These are phyloP conservation scores for Fusarium sambucinum DNA, from an alignment of 2,329 filamentous ascomycete genomes.

Conservation along the genomic window DNA sequence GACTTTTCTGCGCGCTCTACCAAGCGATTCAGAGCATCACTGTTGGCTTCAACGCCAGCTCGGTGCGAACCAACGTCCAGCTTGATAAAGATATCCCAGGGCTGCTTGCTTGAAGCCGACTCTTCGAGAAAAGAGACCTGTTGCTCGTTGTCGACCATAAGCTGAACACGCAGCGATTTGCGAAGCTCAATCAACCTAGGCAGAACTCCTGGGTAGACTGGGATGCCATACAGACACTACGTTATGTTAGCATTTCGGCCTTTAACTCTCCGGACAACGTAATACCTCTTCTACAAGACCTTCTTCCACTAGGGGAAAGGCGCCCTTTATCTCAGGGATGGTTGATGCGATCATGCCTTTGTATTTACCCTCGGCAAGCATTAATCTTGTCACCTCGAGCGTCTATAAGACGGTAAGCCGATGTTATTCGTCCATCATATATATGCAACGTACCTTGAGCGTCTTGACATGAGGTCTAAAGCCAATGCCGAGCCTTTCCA, in stretches of 20 bases:
- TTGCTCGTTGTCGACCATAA: slow-evolving; percentile 55
- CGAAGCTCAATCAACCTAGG: slow-evolving; percentile 49
- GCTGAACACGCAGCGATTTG: slow-evolving; percentile 49
- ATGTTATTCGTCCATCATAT: fast-evolving
- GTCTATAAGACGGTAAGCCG: slow-evolving; percentile 45
- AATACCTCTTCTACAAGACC: slow-evolving; percentile 56
- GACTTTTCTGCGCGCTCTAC: slow-evolving; percentile 48
- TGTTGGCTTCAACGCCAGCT: slow-evolving; percentile 50
- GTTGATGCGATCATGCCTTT: slow-evolving; percentile 57
- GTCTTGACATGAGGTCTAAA: slow-evolving; percentile 61
- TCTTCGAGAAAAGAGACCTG: slow-evolving; percentile 51
- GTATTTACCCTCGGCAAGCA: slow-evolving; percentile 55
- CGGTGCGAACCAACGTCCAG: slow-evolving; percentile 54
- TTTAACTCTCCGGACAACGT: background rate
- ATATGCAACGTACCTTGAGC: slow-evolving; percentile 52
- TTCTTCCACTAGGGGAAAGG: slow-evolving; percentile 54
- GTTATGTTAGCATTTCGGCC: background rate
- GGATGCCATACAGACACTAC: slow-evolving; percentile 56
- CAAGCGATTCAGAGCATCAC: slow-evolving; percentile 44
- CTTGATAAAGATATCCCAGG: slow-evolving; percentile 55
- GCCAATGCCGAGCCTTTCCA: slow-evolving; percentile 53
- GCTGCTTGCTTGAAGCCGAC: slow-evolving; percentile 18
- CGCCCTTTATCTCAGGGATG: slow-evolving; percentile 55
- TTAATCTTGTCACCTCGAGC: slow-evolving; percentile 54
- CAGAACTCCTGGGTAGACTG: slow-evolving; percentile 53